Evolutionary conservation across 2,329 filamentous ascomycete genomes (phyloP).

Genomic region (Xylariaceae sp.): DNA sequence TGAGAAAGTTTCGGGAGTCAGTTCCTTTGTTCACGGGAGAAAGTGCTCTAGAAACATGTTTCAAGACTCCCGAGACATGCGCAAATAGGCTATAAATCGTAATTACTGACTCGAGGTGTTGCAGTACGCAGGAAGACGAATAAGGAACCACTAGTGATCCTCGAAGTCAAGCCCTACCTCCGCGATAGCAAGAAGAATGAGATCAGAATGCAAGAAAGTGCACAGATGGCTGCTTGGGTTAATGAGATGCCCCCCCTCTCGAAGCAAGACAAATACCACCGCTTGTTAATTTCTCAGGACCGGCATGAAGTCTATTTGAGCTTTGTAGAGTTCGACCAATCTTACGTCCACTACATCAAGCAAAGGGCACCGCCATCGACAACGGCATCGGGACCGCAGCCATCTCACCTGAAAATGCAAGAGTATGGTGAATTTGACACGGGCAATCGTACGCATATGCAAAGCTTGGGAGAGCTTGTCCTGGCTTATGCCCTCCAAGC

Average conservation of each 20-base stretch:
- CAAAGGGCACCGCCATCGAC: neutral
- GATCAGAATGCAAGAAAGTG: neutral
- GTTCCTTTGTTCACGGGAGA: too few relatives aligned
- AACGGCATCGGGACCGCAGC: neutral
- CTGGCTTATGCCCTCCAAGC: neutral
- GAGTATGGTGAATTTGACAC: neutral
- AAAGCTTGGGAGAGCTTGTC: neutral
- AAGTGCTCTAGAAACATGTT: too few relatives aligned
- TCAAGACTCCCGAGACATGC: too few relatives aligned
- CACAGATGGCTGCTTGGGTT: neutral
- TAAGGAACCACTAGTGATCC: neutral
- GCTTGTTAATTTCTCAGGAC: neutral
- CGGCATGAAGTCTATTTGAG: neutral
- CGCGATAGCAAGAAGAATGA: neutral
- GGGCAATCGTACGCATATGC: neutral
- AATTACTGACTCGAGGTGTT: too few relatives aligned
- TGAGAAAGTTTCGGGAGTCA: too few relatives aligned
- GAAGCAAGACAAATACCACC: neutral
- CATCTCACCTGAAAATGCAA: neutral
- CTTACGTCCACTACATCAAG: neutral
- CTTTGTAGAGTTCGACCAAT: neutral
- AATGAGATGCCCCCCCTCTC: too few relatives aligned
- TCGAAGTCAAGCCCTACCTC: neutral
- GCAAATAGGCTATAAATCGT: too few relatives aligned
- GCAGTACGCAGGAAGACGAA: neutral